Base-by-base conservation (phyloP, 805 yeast species). In the Scheffersomyces ergatensis region DNA sequence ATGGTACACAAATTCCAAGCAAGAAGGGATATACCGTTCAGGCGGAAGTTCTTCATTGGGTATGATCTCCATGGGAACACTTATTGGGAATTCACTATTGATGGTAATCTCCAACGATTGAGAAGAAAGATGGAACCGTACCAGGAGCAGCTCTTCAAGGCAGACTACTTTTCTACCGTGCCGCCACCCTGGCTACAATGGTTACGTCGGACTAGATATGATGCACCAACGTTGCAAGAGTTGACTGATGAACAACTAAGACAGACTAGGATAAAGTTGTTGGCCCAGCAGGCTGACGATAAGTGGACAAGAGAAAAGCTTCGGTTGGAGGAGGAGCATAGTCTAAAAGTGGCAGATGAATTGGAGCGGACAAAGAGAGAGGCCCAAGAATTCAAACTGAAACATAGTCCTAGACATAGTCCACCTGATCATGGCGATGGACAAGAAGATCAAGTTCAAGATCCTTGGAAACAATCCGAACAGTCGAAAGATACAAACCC, bases 31-130 rank as follows among this genome's bases (percentile, higher is more conserved):
- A 71, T 86, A 3, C 95, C 95, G 0, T 80, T 85, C 58, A 72
- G 95, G 31, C 73, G 72, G 40, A 74, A 71, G 55, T 86, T 81
- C 66, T 85, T 86, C 50, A 70, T 82, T 8, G 86, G 89, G 2
- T 86, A 85, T 54, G 95, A 87, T 54, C 67, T 88, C n/a, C 80
- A 79, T 30, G 95, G 93, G 2, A 87, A 87, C 58, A 80, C 92
- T 2, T 87, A 83, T 63, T 87, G 95, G 95, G 96, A 87, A 57
- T 81, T 83, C 60, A 70, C 72, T 38, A 65, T 76, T 19, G 80
- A 78, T 44, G 74, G 74, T 5, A 72, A 74, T 50, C 69, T 78
- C 49, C 65, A 60, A 19, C 60, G 82, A 43, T 69, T 82, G 43
- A 65, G 95, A 36, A 61, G 95, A 34, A 78, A 83, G 39, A 72